phyloP scores from a whole-genome alignment of 441 rosid species.

The Gossypium davidsonii region DNA sequence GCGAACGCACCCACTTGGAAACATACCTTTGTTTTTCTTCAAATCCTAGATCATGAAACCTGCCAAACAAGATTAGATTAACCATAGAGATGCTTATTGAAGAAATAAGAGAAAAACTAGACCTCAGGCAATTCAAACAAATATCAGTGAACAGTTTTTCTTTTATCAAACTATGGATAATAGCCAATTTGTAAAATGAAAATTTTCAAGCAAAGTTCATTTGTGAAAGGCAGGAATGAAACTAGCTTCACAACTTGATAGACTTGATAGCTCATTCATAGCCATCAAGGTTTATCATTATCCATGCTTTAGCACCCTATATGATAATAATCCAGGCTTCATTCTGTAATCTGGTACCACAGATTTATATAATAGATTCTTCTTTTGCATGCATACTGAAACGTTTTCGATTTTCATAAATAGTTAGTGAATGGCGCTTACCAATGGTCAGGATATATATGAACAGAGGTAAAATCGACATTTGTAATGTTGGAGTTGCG shows the following conservation, averaged over 20 bases:
- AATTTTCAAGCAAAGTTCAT: background rate
- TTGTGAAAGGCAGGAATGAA: background rate
- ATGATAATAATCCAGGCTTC: background rate
- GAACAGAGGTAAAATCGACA: slow-evolving; percentile 87
- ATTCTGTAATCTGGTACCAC: background rate
- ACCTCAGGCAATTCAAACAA: background rate
- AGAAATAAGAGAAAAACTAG: background rate
- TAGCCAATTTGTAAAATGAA: background rate
- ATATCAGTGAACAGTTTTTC: background rate
- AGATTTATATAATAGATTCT: background rate
- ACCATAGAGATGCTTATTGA: background rate
- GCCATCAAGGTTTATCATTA: background rate
- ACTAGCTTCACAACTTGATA: background rate
- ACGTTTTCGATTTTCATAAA: background rate
- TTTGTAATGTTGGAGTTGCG: slow-evolving; percentile 50
- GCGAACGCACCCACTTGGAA: slow-evolving; percentile 73
- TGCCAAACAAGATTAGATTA: slow-evolving; percentile 19
- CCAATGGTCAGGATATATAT: slow-evolving; percentile 93
- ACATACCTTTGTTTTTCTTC: slow-evolving; percentile 59
- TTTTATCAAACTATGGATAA: background rate
- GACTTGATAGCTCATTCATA: background rate
- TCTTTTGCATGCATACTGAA: slow-evolving; percentile 1
- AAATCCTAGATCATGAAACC: slow-evolving; percentile 55
- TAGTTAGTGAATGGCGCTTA: slow-evolving; percentile 22
- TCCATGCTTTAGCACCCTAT: background rate